Evolutionary conservation across 345 rosid species (phyloP).

Genomic region (Nasturtium officinale): DNA sequence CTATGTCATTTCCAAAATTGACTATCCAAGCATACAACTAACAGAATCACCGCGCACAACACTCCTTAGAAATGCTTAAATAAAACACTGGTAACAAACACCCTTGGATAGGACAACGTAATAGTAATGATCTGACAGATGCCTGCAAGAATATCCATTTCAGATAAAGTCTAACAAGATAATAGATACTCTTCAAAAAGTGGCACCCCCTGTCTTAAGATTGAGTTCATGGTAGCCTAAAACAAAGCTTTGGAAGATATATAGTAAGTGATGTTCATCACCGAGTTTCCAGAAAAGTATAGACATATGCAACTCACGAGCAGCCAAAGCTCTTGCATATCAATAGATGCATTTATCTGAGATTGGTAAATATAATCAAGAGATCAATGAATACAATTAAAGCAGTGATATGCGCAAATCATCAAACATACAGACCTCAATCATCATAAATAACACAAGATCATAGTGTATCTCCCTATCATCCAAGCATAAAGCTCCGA

Average conservation of each 20-base stretch:
- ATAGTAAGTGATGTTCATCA: background rate
- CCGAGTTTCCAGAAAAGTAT: background rate
- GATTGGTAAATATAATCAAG: background rate
- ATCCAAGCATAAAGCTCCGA: background rate
- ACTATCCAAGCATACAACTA: background rate
- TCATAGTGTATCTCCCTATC: background rate
- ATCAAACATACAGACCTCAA: slow-evolving; percentile 16
- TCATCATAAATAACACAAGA: background rate
- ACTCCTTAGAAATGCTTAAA: background rate
- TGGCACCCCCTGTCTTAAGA: too few species aligned
- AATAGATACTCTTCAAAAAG: too few species aligned
- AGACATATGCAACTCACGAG: background rate
- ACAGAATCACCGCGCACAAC: too few species aligned
- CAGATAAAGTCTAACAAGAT: too few species aligned
- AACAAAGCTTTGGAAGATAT: too few species aligned
- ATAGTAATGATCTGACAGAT: slow-evolving; percentile 4
- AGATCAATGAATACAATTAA: background rate
- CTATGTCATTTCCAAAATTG: background rate
- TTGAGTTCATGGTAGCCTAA: too few species aligned
- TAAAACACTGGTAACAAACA: slow-evolving; percentile 1
- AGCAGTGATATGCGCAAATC: background rate
- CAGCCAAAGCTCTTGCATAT: slow-evolving; percentile 1
- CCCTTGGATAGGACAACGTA: background rate
- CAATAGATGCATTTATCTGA: background rate
- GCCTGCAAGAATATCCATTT: background rate